These are phyloP conservation scores for Anisodus acutangulus DNA, from an alignment of 257 asterid species.

Conservation along the genomic window DNA sequence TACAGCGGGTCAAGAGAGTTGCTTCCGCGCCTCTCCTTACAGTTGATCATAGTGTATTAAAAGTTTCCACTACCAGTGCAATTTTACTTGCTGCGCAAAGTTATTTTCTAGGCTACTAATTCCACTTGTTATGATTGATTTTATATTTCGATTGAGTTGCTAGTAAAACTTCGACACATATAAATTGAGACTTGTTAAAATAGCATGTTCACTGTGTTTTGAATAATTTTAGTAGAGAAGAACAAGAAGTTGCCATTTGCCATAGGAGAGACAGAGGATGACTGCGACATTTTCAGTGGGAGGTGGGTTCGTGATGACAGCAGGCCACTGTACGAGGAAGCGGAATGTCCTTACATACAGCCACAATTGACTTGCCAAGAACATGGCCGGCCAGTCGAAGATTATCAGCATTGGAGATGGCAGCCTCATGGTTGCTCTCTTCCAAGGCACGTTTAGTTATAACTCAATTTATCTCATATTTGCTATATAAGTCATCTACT, in stretches of 20 bases:
- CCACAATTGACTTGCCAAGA: slow-evolving; percentile 89
- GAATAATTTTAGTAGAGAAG: slow-evolving; percentile 34
- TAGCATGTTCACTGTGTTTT: neutral
- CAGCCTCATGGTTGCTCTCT: slow-evolving; percentile 79
- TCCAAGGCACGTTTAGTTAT: slow-evolving; percentile 55
- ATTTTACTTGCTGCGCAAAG: neutral
- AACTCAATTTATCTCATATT: neutral
- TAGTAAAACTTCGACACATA: neutral
- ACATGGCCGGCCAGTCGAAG: slow-evolving; percentile 85
- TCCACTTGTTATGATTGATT: too few species aligned
- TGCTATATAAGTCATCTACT: too few species aligned
- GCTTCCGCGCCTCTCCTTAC: too few species aligned
- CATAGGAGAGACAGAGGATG: slow-evolving; percentile 31
- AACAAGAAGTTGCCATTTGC: slow-evolving; percentile 38
- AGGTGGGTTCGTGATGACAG: slow-evolving; percentile 66
- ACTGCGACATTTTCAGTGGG: slow-evolving; percentile 62
- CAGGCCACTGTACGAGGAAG: slow-evolving; percentile 79
- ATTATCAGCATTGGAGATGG: slow-evolving; percentile 86
- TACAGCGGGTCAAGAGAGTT: too few species aligned
- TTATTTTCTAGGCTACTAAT: too few species aligned
- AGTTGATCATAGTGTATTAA: too few species aligned
- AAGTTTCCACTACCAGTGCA: too few species aligned
- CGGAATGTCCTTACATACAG: slow-evolving; percentile 82
- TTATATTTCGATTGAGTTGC: neutral
- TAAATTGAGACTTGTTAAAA: neutral